Base-by-base conservation (phyloP, 2,329 filamentous ascomycete genomes). In the Coniochaeta prunicola region DNA sequence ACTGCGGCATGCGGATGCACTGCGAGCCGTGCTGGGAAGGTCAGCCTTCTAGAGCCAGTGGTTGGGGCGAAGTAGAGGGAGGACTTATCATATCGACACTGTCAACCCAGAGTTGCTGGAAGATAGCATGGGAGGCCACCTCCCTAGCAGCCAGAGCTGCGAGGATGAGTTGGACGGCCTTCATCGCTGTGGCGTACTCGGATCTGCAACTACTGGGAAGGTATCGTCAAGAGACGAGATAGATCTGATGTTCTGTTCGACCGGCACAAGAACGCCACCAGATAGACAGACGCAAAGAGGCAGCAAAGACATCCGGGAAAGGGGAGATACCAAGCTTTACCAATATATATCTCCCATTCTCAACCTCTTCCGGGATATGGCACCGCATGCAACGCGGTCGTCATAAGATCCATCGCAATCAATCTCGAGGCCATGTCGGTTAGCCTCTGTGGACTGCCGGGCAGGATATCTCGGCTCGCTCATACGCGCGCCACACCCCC, bases 51-150 rank as follows among this genome's bases (percentile, higher is more conserved):
- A n/a, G 9, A 30, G 3, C 36, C 4, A 2, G 15, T 24, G n/a
- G 24, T 8, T 10, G 10, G 28, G 7, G 9, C 10, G 24, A 40
- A 9, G 24, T n/a, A n/a, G n/a, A n/a, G 15, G 40, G 59, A 28
- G 31, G 59, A 74, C 66, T 65, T 74, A 68, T 74, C 70, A 70
- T 71, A 62, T 73, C 77, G 26, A 73, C 68, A 12, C 73, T 76
- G 58, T 76, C 71, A 28, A 79, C 75, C 76, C 77, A 80, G 36
- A 80, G 68, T 15, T 79, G 68, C 63, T 82, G 80, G 70, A 80
- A 82, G 33, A 74, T 78, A 45, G 80, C 77, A 62, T 83, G 80
- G 56, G 72, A 74, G 54, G 73, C 66, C 17, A 72, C 77, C 30
- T 73, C 64, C 34, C 68, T 66, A 17, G 70, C 73, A 42, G 72